These are phyloP conservation scores for Purshia tridentata DNA, from an alignment of 306 rosid genomes.

Conservation along the genomic window DNA sequence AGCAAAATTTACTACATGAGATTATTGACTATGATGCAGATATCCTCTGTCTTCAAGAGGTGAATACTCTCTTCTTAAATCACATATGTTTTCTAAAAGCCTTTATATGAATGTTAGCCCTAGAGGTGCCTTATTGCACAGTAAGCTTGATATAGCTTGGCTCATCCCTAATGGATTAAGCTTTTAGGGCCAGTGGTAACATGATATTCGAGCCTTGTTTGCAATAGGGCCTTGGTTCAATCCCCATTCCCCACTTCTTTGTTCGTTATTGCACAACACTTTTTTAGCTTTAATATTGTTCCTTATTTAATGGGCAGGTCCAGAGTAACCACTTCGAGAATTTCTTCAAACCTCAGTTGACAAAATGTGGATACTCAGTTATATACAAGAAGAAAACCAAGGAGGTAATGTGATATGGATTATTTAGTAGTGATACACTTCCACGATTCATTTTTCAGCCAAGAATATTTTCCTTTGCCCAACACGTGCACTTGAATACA, in stretches of 20 bases:
- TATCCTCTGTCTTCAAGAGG: slow-evolving; percentile 52
- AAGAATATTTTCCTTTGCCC: background rate
- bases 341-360: slow-evolving; percentile 36
- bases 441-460: background rate
- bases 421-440: background rate
- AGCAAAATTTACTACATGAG: slow-evolving; percentile 28
- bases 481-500: no score
- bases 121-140: background rate
- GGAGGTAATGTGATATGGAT: slow-evolving; percentile 13
- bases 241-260: no score
- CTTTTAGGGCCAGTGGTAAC: no score
- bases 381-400: slow-evolving; percentile 27
- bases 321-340: slow-evolving; percentile 34
- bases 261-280: background rate
- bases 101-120: background rate
- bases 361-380: slow-evolving; percentile 29
- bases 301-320: slow-evolving; percentile 27
- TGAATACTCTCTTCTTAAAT: background rate
- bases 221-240: no score
- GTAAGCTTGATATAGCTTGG: no score
- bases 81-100: background rate
- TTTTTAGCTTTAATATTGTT: background rate
- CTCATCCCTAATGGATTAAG: no score
- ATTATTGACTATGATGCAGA: slow-evolving; percentile 34
- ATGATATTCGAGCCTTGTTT: no score